Conservation (phyloP, 495 filamentous ascomycete genomes). For the Penicillium herquei region DNA sequence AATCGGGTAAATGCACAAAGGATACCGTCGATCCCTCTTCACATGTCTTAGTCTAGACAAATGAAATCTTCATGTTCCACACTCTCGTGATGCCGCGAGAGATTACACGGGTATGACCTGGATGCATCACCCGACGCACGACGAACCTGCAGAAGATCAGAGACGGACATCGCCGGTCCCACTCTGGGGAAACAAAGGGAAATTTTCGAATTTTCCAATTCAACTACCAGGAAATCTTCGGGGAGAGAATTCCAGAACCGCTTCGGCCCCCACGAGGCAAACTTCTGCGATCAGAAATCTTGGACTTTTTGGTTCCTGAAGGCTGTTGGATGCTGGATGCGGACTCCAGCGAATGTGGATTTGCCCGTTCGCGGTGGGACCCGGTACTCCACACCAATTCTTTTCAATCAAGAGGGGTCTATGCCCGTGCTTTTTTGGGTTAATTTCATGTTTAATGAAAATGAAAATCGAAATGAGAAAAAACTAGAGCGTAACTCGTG, state of each 20-base stretch:
- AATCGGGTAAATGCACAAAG: slow-evolving; percentile 31
- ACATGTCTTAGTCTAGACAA: neutral
- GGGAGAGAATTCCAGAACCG: neutral
- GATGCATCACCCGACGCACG: slow-evolving; percentile 20
- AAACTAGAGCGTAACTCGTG: neutral
- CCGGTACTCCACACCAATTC: neutral
- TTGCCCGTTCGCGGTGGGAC: slow-evolving; percentile 19
- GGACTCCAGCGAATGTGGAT: slow-evolving; percentile 13
- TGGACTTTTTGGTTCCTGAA: slow-evolving; percentile 8
- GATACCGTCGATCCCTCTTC: slow-evolving; percentile 11
- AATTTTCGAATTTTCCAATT: no score
- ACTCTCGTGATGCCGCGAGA: slow-evolving; percentile 18
- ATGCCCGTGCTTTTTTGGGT: neutral
- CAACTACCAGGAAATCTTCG: no score
- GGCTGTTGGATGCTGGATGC: slow-evolving; percentile 10
- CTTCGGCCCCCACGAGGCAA: slow-evolving; percentile 6
- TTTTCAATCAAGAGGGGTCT: no score
- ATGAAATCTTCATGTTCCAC: slow-evolving; percentile 11
- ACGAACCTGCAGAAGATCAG: slow-evolving; percentile 22
- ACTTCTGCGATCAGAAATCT: neutral
- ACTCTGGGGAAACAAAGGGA: neutral
- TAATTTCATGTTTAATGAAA: no score
- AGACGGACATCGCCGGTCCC: slow-evolving; percentile 4
- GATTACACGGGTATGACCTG: slow-evolving; percentile 15
- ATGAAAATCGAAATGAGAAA: no score